phyloP scores from a whole-genome alignment of 2,329 filamentous ascomycete species.

The Pseudocercospora pini-densiflorae region DNA sequence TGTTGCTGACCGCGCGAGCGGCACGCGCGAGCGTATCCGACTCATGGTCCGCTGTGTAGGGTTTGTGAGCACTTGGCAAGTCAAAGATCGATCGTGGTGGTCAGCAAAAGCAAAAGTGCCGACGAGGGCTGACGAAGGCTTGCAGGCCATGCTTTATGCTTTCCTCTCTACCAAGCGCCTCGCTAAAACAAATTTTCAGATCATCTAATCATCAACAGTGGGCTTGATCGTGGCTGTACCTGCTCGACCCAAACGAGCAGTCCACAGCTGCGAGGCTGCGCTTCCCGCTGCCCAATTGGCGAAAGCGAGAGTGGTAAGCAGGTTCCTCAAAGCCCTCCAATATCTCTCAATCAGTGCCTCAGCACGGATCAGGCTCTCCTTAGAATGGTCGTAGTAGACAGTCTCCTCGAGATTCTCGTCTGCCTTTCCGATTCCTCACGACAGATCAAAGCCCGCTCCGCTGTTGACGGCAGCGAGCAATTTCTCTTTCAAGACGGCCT shows the following conservation, averaged over 20 bases:
- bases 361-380: neutral
- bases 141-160: neutral
- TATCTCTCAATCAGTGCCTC: neutral
- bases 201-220: neutral
- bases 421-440: conserved; percentile 51
- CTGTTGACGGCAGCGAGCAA: conserved; percentile 87
- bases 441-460: conserved; percentile 88
- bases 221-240: neutral
- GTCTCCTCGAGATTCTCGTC: no score
- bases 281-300: neutral
- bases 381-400: neutral
- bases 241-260: neutral
- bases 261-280: neutral
- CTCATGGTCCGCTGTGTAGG: neutral
- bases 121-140: neutral
- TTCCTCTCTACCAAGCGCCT: conserved; percentile 4
- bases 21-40: neutral
- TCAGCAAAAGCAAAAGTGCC: neutral
- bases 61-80: neutral
- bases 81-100: neutral
- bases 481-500: conserved; percentile 72
- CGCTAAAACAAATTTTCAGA: neutral
- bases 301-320: neutral
- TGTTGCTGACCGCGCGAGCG: neutral
- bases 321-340: neutral